Evolutionary conservation across 148 eudicot species (phyloP), one percentile per base, ranked within the genome.

Genomic region (Vaccinium macrocarpon): DNA sequence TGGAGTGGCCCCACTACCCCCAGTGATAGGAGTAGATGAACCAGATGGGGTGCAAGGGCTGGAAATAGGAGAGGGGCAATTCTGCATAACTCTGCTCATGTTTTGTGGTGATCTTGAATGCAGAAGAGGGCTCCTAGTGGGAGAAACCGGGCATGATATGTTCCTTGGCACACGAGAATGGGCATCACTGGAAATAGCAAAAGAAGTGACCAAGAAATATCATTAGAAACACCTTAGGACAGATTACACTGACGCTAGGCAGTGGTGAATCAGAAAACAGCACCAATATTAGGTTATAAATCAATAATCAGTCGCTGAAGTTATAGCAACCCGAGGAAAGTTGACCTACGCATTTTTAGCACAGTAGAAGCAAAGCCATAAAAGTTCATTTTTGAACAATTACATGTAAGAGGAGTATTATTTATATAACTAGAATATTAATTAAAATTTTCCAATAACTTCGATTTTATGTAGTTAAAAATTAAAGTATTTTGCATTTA

Each of bases 91-190:
- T 82, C 87, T 85, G 48, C 75, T 81, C 83, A 82, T 59, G 76
- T 66, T 76, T 84, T 85, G 90, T 16, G 93, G 88, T 68, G 94
- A 90, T 35, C 84, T 88, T 50, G 89, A 83, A 79, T 83, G 86
- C 70, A 85, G 85, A 21, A 87, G 86, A 73, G 92, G 93, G 79
- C 93, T 92, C 23, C 86, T 88, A 62, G 83, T 27, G 13, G 91
- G 95, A 88, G 97, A 92, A 83, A 88, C 92, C 29, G 95, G 92
- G 88, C 93, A 91, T 23, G 97, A 90, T 74, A 86, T 25, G 55
- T 92, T 91, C 76, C 88, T 88, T 18, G 91, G 84, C 70, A 78
- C 71, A 80, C 6, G 32, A 16, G 70, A 50, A 50, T 48, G 81
- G 25, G 72, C 73, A 83, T 89, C 87, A 57, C 94, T 93, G 89